Evolutionary conservation across 1,284 basidiomycete genomes (phyloP).

Genomic region (Mycosarcoma maydis): DNA sequence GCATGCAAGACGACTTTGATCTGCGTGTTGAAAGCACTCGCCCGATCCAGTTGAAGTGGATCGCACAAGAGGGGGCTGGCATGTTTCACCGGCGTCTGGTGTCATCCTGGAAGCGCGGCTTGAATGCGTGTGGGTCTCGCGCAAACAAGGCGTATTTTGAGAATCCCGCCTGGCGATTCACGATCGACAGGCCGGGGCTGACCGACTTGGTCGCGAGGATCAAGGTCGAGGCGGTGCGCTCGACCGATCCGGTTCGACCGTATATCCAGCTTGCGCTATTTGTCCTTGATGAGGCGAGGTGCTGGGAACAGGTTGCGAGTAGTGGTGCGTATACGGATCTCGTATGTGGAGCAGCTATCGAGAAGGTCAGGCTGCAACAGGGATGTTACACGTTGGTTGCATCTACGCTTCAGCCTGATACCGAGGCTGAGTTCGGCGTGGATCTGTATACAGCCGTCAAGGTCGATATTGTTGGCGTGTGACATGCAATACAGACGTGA

Average conservation of each 20-base stretch:
- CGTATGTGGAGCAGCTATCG: slow-evolving; percentile 32
- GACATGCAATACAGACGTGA: not conserved
- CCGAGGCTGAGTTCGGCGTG: slow-evolving; percentile 24
- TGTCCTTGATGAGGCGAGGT: not conserved
- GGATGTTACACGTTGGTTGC: slow-evolving; percentile 34
- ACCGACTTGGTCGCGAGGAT: slow-evolving; percentile 7
- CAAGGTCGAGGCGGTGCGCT: not conserved
- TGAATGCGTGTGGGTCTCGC: slow-evolving; percentile 75
- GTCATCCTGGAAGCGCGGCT: slow-evolving; percentile 72
- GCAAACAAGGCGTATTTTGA: slow-evolving; percentile 73
- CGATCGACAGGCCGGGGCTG: slow-evolving; percentile 1
- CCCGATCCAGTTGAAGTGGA: slow-evolving; percentile 67
- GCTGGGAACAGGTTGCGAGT: slow-evolving; percentile 16
- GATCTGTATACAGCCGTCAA: slow-evolving; percentile 39
- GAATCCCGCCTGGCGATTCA: slow-evolving; percentile 78
- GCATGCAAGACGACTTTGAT: slow-evolving; percentile 74
- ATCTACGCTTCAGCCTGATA: slow-evolving; percentile 25
- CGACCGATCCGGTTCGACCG: slow-evolving; percentile 1
- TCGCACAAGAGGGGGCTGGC: slow-evolving; percentile 83
- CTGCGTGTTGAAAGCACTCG: slow-evolving; percentile 73
- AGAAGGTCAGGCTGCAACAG: slow-evolving; percentile 8
- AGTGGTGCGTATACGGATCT: slow-evolving; percentile 42
- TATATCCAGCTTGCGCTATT: slow-evolving; percentile 37
- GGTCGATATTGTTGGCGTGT: slow-evolving; percentile 13
- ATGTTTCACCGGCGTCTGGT: slow-evolving; percentile 79